phyloP scores from a whole-genome alignment of 1,284 basidiomycete species.

The Somion occarium region DNA sequence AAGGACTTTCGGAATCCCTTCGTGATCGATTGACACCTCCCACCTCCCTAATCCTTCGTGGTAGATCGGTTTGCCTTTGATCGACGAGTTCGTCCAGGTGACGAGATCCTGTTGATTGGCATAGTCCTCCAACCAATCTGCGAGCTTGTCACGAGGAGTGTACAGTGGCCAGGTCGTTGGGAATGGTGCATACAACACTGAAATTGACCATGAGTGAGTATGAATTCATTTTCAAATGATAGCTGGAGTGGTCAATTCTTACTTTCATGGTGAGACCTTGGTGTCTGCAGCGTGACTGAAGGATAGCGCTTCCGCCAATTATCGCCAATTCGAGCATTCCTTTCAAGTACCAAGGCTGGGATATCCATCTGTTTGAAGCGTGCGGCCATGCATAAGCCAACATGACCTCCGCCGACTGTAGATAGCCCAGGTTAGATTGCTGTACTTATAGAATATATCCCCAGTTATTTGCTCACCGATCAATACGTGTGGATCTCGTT shows the following conservation, averaged over 20 bases:
- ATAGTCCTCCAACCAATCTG: slow-evolving; percentile 63
- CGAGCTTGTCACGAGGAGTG: slow-evolving; percentile 36
- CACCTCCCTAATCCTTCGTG: slow-evolving; percentile 40
- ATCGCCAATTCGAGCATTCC: slow-evolving; percentile 42
- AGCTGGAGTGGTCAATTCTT: slow-evolving; percentile 7
- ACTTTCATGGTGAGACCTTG: slow-evolving; percentile 30
- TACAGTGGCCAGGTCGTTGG: slow-evolving; percentile 26
- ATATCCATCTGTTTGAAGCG: slow-evolving; percentile 47
- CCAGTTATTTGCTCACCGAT: slow-evolving; percentile 19
- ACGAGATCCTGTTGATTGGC: slow-evolving; percentile 56
- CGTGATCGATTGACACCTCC: slow-evolving; percentile 42
- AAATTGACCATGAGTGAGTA: neutral
- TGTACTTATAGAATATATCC: neutral
- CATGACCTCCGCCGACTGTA: slow-evolving; percentile 57
- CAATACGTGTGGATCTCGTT: slow-evolving; percentile 24
- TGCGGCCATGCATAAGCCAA: slow-evolving; percentile 52
- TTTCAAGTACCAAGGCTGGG: slow-evolving; percentile 44
- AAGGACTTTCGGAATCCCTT: slow-evolving; percentile 37
- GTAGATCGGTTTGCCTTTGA: slow-evolving; percentile 30
- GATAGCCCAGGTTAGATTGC: slow-evolving; percentile 18
- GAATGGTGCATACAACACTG: slow-evolving; percentile 34
- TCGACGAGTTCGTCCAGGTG: slow-evolving; percentile 52
- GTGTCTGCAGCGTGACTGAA: slow-evolving; percentile 48
- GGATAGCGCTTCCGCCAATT: slow-evolving; percentile 50
- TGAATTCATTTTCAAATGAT: neutral